Evolutionary conservation across 495 filamentous ascomycete genomes (phyloP).

Genomic region (Aspergillus wentii): DNA sequence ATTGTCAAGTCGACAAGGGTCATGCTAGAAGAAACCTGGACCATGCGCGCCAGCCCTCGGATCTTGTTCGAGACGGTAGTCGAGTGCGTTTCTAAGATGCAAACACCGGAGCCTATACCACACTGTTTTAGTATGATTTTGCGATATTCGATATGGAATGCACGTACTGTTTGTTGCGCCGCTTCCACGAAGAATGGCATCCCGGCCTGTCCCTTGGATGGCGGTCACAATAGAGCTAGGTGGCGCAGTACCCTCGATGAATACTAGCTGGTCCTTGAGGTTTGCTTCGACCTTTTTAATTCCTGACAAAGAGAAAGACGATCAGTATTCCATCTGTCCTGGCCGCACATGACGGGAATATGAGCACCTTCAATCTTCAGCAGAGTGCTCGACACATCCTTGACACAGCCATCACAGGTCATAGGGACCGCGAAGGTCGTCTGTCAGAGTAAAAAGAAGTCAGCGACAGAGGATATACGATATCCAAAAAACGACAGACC

Average conservation of each 20-base stretch:
- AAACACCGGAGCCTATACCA: conserved; percentile 75
- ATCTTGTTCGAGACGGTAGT: conserved; percentile 53
- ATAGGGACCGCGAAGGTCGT: conserved; percentile 94
- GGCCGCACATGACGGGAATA: too few relatives aligned
- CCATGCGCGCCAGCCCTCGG: conserved; percentile 74
- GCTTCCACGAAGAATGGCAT: conserved; percentile 90
- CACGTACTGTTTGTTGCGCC: conserved; percentile 76
- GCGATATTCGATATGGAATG: too few relatives aligned
- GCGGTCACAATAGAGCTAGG: conserved; percentile 84
- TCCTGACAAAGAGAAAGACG: too few relatives aligned
- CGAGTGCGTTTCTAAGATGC: conserved; percentile 90
- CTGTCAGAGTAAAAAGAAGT: conserved; percentile 49
- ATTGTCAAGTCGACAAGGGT: conserved; percentile 87
- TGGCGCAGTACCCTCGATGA: conserved; percentile 55
- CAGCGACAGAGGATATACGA: background rate
- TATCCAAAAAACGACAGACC: conserved; percentile 23
- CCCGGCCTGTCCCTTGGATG: conserved; percentile 84
- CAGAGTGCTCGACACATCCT: conserved; percentile 73
- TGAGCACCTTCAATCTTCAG: conserved; percentile 61
- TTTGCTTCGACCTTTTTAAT: conserved; percentile 45
- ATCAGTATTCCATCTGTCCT: too few relatives aligned
- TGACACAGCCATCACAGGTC: conserved; percentile 81
- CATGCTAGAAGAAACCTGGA: conserved; percentile 67
- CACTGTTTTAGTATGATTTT: background rate
- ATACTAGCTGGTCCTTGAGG: conserved; percentile 43